phyloP scores from a whole-genome alignment of 2,329 filamentous ascomycete species.

The Colletotrichum orbiculare region DNA sequence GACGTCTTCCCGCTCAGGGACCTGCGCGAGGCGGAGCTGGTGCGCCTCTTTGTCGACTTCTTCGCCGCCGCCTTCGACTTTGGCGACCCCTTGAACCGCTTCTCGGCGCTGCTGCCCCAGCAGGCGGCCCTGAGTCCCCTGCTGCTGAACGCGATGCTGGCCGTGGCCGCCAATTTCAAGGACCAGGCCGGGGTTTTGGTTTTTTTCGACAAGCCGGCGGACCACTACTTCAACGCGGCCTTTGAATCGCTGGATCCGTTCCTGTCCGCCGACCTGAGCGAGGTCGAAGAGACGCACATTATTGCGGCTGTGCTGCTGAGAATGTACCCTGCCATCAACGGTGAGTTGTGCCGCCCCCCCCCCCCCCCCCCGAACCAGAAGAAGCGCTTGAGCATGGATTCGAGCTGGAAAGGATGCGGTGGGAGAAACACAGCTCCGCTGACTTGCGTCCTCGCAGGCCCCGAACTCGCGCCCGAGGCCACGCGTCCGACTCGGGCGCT shows the following conservation, averaged over 20 bases:
- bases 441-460: no score
- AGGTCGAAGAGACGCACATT: slow-evolving; percentile 4
- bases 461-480: no score
- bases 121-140: slow-evolving; percentile 10
- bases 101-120: slow-evolving; percentile 4
- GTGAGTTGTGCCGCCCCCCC: background rate
- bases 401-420: no score
- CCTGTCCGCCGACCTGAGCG: background rate
- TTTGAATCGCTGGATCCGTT: background rate
- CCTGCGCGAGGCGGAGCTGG: slow-evolving; percentile 15
- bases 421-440: no score
- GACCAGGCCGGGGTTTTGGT: background rate
- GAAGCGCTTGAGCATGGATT: no score
- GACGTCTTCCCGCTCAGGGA: slow-evolving; percentile 10
- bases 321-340: slow-evolving; percentile 3
- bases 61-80: slow-evolving; percentile 17
- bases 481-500: background rate
- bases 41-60: slow-evolving; percentile 7
- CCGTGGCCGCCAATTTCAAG: slow-evolving; percentile 6
- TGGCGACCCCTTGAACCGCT: slow-evolving; percentile 1
- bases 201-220: slow-evolving; percentile 23
- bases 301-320: slow-evolving; percentile 16
- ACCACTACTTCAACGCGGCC: background rate
- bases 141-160: slow-evolving; percentile 20
- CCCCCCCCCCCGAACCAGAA: no score